Percentiles rank a stretch among this genome's conserved stretches.
phyloP scores from a whole-genome alignment of 225 moss, liverwort and hornwort species.

The Bryoerythrophyllum caledonicum region DNA sequence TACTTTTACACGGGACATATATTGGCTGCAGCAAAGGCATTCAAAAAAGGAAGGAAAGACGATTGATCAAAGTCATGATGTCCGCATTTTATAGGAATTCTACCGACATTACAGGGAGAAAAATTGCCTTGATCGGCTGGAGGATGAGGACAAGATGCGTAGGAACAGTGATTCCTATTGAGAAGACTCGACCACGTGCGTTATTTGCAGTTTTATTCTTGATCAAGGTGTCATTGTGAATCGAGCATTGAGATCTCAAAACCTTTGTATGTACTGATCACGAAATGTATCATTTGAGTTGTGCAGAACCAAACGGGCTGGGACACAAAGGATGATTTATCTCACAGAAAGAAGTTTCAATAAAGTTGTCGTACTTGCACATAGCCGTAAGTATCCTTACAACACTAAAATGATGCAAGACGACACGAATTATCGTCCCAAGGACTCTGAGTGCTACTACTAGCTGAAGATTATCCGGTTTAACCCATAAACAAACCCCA shows the following conservation, averaged over 20 bases:
- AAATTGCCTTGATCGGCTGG: constrained; percentile 67
- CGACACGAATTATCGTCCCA: too few species aligned
- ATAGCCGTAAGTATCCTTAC: too few species aligned
- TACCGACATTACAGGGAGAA: constrained; percentile 61
- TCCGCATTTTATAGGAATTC: constrained; percentile 64
- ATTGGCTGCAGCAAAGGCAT: constrained; percentile 81
- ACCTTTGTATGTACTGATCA: too few species aligned
- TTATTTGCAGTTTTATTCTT: constrained; percentile 3
- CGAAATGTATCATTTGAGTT: too few species aligned
- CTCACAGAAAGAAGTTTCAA: too few species aligned
- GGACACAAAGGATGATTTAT: too few species aligned
- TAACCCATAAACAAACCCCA: too few species aligned
- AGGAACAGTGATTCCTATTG: constrained; percentile 39
- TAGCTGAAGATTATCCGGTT: too few species aligned
- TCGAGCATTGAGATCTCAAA: constrained; percentile 14
- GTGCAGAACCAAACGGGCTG: too few species aligned
- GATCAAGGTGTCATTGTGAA: constrained; percentile 1
- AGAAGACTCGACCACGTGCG: constrained; percentile 75
- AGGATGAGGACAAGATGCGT: constrained; percentile 54
- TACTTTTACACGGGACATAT: constrained; percentile 21
- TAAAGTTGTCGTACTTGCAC: too few species aligned
- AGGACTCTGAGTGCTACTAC: too few species aligned
- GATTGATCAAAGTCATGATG: constrained; percentile 82
- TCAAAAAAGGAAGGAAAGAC: constrained; percentile 86
- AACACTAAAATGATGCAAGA: too few species aligned